A percentile compares a stretch with the other conserved stretches of the same genome.
Evolutionary conservation across 169 alveolate genomes (phyloP).

Genomic region (Eimeria tenella): DNA sequence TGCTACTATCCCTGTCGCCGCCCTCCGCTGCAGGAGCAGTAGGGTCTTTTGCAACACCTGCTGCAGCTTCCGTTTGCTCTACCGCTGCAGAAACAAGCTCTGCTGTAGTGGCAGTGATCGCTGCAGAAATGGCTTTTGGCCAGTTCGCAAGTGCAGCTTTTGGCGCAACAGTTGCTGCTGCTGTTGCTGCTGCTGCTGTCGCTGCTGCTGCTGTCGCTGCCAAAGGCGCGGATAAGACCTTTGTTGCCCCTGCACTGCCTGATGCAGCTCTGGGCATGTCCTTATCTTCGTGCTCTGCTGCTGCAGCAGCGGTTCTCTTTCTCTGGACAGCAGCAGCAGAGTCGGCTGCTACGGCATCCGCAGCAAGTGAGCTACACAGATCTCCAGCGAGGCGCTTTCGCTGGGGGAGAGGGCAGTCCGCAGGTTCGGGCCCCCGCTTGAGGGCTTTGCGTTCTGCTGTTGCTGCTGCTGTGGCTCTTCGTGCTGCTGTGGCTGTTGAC

Average conservation of each 20-base stretch:
- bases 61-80: not conserved
- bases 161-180: not conserved
- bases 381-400: not conserved
- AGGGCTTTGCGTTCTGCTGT: not conserved
- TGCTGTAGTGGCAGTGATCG: not conserved
- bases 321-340: not conserved
- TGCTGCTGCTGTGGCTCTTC: not conserved
- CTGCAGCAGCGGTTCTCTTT: not conserved
- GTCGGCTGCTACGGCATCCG: not conserved
- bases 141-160: not conserved
- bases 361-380: too few relatives aligned
- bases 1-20: not conserved
- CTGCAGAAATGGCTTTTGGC: too few relatives aligned
- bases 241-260: too few relatives aligned
- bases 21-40: slow-evolving; percentile 4
- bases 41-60: slow-evolving; percentile 17
- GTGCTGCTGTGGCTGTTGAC: not conserved
- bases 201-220: not conserved
- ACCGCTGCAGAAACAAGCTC: not conserved
- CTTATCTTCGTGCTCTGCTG: not conserved
- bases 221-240: too few relatives aligned
- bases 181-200: not conserved
- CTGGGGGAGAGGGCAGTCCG: not conserved
- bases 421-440: not conserved
- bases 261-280: not conserved